Conservation (phyloP, 805 yeast genomes). For the Clavispora santaluciae region DNA sequence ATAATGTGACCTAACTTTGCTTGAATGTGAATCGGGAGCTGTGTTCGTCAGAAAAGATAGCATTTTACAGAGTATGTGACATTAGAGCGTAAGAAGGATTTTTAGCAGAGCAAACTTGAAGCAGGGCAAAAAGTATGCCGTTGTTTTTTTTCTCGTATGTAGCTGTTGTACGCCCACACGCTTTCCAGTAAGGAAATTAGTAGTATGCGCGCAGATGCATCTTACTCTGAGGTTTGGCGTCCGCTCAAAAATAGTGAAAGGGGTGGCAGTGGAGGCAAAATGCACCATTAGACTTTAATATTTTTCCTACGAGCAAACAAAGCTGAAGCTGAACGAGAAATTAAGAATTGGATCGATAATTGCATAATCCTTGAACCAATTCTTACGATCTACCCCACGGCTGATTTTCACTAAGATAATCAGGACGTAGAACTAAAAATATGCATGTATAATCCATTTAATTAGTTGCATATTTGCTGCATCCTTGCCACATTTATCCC, state of each 20-base stretch:
- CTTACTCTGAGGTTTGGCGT: neutral
- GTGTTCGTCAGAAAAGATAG: neutral
- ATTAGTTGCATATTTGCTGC: neutral
- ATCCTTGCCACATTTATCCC: no score
- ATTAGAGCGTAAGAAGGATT: neutral
- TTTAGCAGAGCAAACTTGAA: neutral
- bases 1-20: conserved; percentile 2
- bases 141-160: neutral
- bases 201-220: neutral
- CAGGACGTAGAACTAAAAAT: neutral
- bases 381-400: neutral
- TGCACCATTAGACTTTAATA: no score
- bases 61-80: neutral
- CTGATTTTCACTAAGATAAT: neutral
- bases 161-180: neutral
- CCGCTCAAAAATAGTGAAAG: no score
- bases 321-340: no score
- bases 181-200: neutral
- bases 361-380: neutral
- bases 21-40: neutral
- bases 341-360: neutral
- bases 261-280: no score
- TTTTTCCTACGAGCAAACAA: no score
- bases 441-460: neutral
- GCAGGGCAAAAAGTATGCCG: neutral